phyloP scores from a whole-genome alignment of 192 early-diverging fungal species.

The Phlyctochytrium arcticum region DNA sequence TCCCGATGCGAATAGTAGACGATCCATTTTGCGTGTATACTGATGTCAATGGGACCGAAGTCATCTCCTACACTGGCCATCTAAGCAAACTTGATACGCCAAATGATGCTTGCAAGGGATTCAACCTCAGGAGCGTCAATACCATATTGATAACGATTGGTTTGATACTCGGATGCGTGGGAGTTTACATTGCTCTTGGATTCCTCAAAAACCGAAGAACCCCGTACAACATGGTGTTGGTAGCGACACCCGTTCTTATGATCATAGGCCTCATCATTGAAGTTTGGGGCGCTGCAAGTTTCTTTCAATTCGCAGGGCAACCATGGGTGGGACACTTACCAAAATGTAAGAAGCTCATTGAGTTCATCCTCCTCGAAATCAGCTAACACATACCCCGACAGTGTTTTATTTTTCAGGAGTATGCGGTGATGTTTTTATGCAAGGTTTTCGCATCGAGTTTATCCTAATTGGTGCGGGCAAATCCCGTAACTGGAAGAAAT shows the following conservation, averaged over 20 bases:
- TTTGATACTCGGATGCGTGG: too few relatives aligned
- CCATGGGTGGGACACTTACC: background rate
- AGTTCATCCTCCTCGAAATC: too few relatives aligned
- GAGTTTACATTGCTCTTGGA: too few relatives aligned
- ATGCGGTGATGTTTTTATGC: background rate
- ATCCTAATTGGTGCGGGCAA: too few relatives aligned
- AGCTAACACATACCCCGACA: too few relatives aligned
- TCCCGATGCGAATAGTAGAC: too few relatives aligned
- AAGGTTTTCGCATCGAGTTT: background rate
- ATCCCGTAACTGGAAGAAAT: background rate
- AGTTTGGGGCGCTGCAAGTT: too few relatives aligned
- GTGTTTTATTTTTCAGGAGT: background rate
- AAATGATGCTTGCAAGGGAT: too few relatives aligned
- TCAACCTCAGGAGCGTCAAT: too few relatives aligned
- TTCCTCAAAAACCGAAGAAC: background rate
- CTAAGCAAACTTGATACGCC: too few relatives aligned
- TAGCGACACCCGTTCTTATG: background rate
- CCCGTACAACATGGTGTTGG: background rate
- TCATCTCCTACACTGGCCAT: background rate
- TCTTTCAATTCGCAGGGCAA: background rate
- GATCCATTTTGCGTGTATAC: background rate
- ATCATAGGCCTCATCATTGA: too few relatives aligned
- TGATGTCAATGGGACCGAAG: background rate
- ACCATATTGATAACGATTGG: too few relatives aligned
- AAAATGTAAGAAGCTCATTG: background rate